Evolutionary conservation across 2,329 filamentous ascomycete species (phyloP), one percentile per base, ranked within the genome.

Genomic region (Aspergillus luchuensis): DNA sequence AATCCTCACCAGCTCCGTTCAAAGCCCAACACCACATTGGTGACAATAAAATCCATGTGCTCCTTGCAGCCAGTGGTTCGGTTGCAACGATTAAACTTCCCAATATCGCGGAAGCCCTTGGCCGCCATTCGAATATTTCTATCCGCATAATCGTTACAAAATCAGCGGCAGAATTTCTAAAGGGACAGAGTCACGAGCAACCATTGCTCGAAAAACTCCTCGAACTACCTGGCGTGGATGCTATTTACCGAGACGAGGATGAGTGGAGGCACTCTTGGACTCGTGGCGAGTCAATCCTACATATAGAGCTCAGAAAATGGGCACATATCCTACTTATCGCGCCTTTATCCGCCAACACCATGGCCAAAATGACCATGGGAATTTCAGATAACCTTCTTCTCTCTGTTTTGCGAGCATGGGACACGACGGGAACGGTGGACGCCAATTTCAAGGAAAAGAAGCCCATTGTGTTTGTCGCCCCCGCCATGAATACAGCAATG

Each of bases 401-500:
- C 6, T 89, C 87, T 13, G 89, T 95, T 0, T 83, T 95, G 39
- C 82, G 94, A 19, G 94, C 94, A 0, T 99, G 94, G 95, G 94
- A 98, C 76, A 88, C 87, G 0, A 82, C 82, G n/a, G 86, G 87
- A 0, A 72, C 81, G 15, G 78, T 89, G 6, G 87, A 90, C 50
- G 72, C 66, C 43, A 57, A 50, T 15, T 63, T 68, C 33, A 71
- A 69, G 39, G 38, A 54, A 11, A 63, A 57, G 25, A 86, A 82
- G 74, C 89, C 89, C 74, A 85, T 82, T 64, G 91, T 96, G 38
- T 70, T 95, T 1, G 89, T 94, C 0, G 90, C 90, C 2, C 88
- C 89, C 1, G 88, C 90, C 30, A 96, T 97, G 91, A 97, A 97
- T 74, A 92, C 87, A 23, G 87, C 89, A 4, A 97, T 97, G 93